These are phyloP conservation scores for Rhizoclosmatium globosum DNA, from an alignment of 192 early-diverging fungal species.

Conservation along the genomic window DNA sequence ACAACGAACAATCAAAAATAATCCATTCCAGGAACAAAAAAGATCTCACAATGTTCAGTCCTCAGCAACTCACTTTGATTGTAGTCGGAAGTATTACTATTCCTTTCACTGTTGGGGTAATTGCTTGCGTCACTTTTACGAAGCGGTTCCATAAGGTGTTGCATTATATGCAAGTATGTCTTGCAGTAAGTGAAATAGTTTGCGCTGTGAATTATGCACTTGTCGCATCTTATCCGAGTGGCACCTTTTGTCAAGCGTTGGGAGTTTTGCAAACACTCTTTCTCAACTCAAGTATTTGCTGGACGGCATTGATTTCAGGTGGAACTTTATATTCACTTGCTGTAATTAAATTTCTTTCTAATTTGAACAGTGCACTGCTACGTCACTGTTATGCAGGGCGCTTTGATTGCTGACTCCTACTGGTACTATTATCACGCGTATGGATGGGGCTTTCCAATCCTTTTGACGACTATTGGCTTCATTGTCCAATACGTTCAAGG, in stretches of 20 bases:
- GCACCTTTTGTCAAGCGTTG: neutral
- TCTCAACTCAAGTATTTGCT: conserved; percentile 3
- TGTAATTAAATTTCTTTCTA: neutral
- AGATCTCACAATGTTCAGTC: too few species aligned
- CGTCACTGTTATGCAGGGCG: neutral
- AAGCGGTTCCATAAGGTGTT: neutral
- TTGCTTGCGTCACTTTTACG: neutral
- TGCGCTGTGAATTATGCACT: conserved; percentile 1
- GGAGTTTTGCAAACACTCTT: neutral
- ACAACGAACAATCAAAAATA: too few species aligned
- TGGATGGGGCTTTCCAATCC: too few species aligned
- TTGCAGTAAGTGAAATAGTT: neutral
- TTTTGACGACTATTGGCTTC: neutral
- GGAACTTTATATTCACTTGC: too few species aligned
- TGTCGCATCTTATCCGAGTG: neutral
- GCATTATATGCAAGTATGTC: neutral
- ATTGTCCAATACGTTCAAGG: neutral
- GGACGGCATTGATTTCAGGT: neutral
- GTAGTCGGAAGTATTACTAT: too few species aligned
- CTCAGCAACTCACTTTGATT: too few species aligned
- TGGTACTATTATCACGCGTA: too few species aligned
- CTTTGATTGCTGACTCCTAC: too few species aligned
- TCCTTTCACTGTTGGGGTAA: too few species aligned
- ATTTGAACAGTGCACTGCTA: neutral
- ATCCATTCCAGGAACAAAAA: too few species aligned